A percentile compares a stretch with the other conserved stretches of the same genome.
phyloP scores from a whole-genome alignment of 225 moss, liverwort and hornwort genomes.

The Climacium dendroides region DNA sequence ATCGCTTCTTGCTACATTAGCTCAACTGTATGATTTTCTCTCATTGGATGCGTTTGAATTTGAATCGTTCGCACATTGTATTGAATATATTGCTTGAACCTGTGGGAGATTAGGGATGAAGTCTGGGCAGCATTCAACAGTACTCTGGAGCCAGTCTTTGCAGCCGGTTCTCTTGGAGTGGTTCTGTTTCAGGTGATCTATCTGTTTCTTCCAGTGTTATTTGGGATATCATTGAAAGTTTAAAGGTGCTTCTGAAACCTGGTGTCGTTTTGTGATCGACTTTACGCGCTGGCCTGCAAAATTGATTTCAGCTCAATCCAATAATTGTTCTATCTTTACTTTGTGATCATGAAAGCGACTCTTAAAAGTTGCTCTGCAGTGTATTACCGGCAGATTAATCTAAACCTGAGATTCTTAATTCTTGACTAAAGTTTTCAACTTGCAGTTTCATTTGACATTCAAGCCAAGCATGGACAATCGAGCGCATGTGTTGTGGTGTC shows the following conservation, averaged over 20 bases:
- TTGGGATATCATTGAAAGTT: background rate
- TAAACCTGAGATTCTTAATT: background rate
- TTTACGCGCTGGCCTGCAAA: background rate
- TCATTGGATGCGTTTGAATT: background rate
- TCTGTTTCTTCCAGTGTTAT: background rate
- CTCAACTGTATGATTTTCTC: background rate
- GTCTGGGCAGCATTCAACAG: slow-evolving; percentile 63
- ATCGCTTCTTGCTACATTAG: background rate
- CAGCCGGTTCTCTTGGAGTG: slow-evolving; percentile 61
- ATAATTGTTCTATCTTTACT: background rate
- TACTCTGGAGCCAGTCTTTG: slow-evolving; percentile 53
- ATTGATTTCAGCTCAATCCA: background rate
- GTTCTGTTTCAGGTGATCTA: slow-evolving; percentile 65
- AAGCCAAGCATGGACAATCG: slow-evolving; percentile 57
- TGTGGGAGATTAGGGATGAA: slow-evolving; percentile 39
- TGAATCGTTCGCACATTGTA: background rate
- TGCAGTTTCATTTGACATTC: slow-evolving; percentile 84
- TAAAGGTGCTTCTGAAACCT: background rate
- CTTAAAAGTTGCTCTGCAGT: background rate
- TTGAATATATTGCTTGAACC: background rate
- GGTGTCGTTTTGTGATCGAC: background rate
- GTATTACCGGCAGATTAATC: background rate
- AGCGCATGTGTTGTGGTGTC: slow-evolving; percentile 75
- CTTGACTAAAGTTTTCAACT: background rate
- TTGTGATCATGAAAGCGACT: background rate